A percentile compares a stretch with the other conserved stretches of the same genome.
Conservation (phyloP, 2,329 filamentous ascomycete genomes). For the Diaporthe destruens region DNA sequence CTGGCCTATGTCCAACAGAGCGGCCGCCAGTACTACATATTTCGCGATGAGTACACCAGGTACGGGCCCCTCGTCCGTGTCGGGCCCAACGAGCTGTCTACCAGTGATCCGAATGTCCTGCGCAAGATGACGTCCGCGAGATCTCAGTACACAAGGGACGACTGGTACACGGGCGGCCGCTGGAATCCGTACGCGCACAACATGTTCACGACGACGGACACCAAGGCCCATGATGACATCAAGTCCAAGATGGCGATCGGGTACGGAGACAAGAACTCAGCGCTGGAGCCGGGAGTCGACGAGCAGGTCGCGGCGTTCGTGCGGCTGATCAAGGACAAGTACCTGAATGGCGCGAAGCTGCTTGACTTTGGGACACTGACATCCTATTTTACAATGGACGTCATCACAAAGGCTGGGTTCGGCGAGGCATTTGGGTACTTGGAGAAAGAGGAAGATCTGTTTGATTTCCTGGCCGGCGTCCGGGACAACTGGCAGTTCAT, state of each 20-base stretch:
- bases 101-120: constrained; percentile 50
- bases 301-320: neutral
- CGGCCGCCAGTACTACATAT: constrained; percentile 46
- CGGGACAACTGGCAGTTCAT: constrained; percentile 55
- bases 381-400: constrained; percentile 64
- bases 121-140: constrained; percentile 48
- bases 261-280: constrained; percentile 43
- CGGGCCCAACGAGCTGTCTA: constrained; percentile 53
- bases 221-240: constrained; percentile 47
- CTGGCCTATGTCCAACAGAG: constrained; percentile 43
- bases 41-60: constrained; percentile 44
- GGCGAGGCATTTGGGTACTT: constrained; percentile 60
- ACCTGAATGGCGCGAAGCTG: constrained; percentile 38
- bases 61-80: constrained; percentile 51
- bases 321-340: neutral
- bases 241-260: constrained; percentile 48
- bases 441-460: constrained; percentile 56
- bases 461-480: constrained; percentile 58
- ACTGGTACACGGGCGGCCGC: constrained; percentile 19
- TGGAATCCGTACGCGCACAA: constrained; percentile 19
- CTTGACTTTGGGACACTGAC: constrained; percentile 60
- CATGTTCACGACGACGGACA: constrained; percentile 41
- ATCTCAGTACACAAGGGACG: constrained; percentile 46
- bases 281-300: constrained; percentile 44
- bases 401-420: constrained; percentile 62